Percentiles rank a stretch among this genome's conserved stretches.
These are phyloP conservation scores for Sphagnurus paluster DNA, from an alignment of 1,284 basidiomycete species.

Conservation along the genomic window DNA sequence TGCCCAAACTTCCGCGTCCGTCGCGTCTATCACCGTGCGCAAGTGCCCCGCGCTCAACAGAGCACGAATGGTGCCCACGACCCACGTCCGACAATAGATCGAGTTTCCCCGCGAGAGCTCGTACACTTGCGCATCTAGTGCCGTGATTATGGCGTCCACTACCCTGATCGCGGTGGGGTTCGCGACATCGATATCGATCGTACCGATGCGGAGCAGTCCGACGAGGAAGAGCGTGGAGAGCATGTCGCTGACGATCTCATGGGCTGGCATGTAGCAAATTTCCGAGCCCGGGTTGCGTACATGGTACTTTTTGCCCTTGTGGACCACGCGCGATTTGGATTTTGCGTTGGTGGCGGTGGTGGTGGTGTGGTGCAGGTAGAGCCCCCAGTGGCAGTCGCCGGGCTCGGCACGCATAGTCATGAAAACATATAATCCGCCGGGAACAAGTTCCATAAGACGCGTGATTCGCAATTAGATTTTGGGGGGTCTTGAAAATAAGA, in stretches of 20 bases:
- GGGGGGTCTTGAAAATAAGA: no score
- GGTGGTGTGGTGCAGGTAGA: background rate
- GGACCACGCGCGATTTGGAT: background rate
- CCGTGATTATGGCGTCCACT: background rate
- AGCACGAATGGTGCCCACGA: background rate
- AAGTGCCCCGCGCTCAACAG: background rate
- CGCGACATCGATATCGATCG: background rate
- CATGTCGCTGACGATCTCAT: background rate
- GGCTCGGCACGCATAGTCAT: conserved; percentile 1
- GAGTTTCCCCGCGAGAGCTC: conserved; percentile 1
- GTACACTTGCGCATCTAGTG: background rate
- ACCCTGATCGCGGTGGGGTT: background rate
- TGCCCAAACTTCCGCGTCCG: background rate
- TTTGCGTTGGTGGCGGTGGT: background rate
- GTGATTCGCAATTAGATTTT: no score
- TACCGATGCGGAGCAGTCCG: conserved; percentile 1
- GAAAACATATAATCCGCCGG: conserved; percentile 1
- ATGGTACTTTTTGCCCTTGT: conserved; percentile 1
- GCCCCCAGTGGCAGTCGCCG: background rate
- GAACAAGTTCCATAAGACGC: conserved; percentile 2
- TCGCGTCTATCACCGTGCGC: background rate
- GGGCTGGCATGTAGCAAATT: background rate
- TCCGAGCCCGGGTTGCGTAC: background rate
- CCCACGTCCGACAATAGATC: conserved; percentile 1
- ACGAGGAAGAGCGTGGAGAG: conserved; percentile 1